Conservation (phyloP, 495 filamentous ascomycete species). For the Oidiodendron maius region DNA sequence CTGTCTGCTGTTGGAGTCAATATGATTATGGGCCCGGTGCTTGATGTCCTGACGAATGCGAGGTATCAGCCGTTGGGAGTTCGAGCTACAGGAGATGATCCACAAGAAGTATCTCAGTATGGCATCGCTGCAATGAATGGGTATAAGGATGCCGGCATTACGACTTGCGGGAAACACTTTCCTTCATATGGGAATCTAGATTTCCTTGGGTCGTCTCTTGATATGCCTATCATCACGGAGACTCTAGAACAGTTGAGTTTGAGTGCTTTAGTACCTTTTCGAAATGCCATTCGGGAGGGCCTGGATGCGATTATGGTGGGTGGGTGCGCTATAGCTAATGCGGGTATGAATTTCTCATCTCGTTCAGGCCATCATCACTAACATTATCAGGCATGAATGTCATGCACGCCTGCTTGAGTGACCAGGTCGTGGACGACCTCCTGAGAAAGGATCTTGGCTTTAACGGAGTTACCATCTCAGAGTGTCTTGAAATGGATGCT, state of each 20-base stretch:
- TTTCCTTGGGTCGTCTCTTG: slow-evolving; percentile 76
- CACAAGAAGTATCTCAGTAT: slow-evolving; percentile 83
- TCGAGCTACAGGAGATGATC: slow-evolving; percentile 76
- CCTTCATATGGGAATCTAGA: slow-evolving; percentile 91
- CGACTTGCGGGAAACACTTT: slow-evolving; percentile 88
- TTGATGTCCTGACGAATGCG: slow-evolving; percentile 88
- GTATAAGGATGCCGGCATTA: slow-evolving; percentile 78
- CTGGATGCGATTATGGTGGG: slow-evolving; percentile 92
- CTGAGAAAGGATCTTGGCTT: slow-evolving; percentile 78
- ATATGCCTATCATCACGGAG: slow-evolving; percentile 89
- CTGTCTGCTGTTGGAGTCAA: slow-evolving; percentile 83
- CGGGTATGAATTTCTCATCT: slow-evolving; percentile 33
- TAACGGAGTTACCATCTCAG: slow-evolving; percentile 84
- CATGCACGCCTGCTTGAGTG: slow-evolving; percentile 86
- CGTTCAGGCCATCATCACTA: neutral
- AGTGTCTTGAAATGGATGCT: slow-evolving; percentile 94
- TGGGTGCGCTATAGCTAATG: slow-evolving; percentile 80
- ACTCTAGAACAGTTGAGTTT: slow-evolving; percentile 81
- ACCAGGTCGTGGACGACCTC: slow-evolving; percentile 83
- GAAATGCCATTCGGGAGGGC: slow-evolving; percentile 75
- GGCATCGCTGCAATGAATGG: slow-evolving; percentile 84
- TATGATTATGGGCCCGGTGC: slow-evolving; percentile 80
- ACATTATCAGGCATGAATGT: slow-evolving; percentile 55
- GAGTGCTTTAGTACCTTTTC: slow-evolving; percentile 78
- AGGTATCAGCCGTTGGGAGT: slow-evolving; percentile 83